Evolutionary conservation across 768 basidiomycete genomes (phyloP), one percentile per base, ranked within the genome.

Genomic region (Leucocoprinus sp.): DNA sequence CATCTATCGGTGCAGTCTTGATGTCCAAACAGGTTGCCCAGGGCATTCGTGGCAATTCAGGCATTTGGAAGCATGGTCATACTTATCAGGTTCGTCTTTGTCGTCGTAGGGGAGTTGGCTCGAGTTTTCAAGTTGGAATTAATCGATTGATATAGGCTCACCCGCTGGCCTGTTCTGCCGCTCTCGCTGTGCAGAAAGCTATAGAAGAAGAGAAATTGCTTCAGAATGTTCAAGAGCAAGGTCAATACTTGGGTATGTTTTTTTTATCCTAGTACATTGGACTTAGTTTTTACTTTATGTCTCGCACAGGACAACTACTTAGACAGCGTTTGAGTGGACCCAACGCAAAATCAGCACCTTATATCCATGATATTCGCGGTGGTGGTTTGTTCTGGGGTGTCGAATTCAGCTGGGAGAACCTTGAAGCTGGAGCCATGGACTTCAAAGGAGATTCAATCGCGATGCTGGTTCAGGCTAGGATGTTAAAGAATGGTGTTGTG

Each of bases 361-460:
- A 74, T 58, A 73, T 76, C 3, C 87, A 82, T 55, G 88, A 91
- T 58, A 76, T 91, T 49, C 82, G 92, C 22, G 91, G 92, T 8
- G 78, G 78, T 15, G 92, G 91, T 26, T 74, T 80, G 22, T 89
- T 92, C 66, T 91, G 84, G 84, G 83, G 70, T 18, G 64, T 93
- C 43, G 90, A 93, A 58, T 91, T 89, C 51, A 85, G 90, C 53
- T 79, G 85, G 51, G 68, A 69, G 4, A 59, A 57, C 12, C 56
- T 62, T 9, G 66, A 70, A 45, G 70, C 66, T 8, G 48, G 60
- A 28, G 59, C 60, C n/a, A 41, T 77, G 14, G 66, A 78, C 48
- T 71, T 84, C 48, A 68, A 70, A 52, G 73, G 70, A 2, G 50
- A 72, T 38, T 59, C 61, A 27, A 86, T 91, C 54, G 86, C 78